Percentiles rank a stretch among this genome's conserved stretches.
Evolutionary conservation across 495 filamentous ascomycete genomes (phyloP).

Genomic region (Aeminium ludgeri): DNA sequence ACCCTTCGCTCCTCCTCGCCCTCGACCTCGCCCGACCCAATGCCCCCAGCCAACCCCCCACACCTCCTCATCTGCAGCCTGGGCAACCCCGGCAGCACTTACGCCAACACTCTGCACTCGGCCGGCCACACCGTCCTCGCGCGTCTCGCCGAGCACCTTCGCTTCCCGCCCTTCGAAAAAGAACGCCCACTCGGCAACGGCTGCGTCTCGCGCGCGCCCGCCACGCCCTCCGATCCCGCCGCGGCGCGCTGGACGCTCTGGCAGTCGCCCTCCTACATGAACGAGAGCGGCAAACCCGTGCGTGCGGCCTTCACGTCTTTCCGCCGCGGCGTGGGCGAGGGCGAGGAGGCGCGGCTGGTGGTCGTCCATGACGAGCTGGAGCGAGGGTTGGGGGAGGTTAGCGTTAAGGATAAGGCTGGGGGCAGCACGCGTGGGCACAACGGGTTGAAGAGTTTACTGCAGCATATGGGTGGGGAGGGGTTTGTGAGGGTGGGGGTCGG

Average conservation of each 20-base stretch:
- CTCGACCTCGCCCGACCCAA: too few relatives aligned
- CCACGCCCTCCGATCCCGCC: too few relatives aligned
- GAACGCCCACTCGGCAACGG: slow-evolving; percentile 28
- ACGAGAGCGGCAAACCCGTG: slow-evolving; percentile 30
- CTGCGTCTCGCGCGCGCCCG: slow-evolving; percentile 21
- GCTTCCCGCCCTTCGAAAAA: slow-evolving; percentile 29
- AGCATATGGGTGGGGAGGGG: slow-evolving; percentile 29
- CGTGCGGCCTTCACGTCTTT: slow-evolving; percentile 19
- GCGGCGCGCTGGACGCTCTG: slow-evolving; percentile 38
- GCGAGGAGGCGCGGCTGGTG: slow-evolving; percentile 32
- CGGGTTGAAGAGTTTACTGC: slow-evolving; percentile 52
- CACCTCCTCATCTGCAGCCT: slow-evolving; percentile 53
- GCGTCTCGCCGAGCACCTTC: slow-evolving; percentile 23
- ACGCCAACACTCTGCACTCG: slow-evolving; percentile 59
- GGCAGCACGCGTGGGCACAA: slow-evolving; percentile 57
- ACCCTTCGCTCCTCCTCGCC: too few relatives aligned
- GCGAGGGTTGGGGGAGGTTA: slow-evolving; percentile 45
- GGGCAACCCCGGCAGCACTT: slow-evolving; percentile 46
- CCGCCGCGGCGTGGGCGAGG: slow-evolving; percentile 2
- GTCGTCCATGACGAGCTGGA: slow-evolving; percentile 79
- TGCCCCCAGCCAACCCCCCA: slow-evolving; percentile 13
- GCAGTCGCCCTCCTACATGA: slow-evolving; percentile 60
- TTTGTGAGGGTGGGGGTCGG: slow-evolving; percentile 47
- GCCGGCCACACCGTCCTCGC: slow-evolving; percentile 56
- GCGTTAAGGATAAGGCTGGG: slow-evolving; percentile 35